Evolutionary conservation across 2,329 filamentous ascomycete genomes (phyloP).

Genomic region (Chalaropsis thielavioides): DNA sequence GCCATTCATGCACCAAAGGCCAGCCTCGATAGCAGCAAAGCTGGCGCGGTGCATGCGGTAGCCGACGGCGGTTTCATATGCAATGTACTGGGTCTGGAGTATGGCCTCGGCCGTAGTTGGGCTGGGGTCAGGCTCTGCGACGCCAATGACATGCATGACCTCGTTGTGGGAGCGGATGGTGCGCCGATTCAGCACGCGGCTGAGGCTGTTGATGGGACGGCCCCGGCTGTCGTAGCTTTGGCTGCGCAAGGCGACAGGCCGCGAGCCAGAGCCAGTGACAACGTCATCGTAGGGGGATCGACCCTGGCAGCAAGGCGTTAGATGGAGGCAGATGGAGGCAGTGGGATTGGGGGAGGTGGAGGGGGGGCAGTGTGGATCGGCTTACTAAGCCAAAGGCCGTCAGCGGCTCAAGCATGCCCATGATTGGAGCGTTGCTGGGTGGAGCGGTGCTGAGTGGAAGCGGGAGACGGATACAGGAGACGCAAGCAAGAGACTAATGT

Average conservation of each 20-base stretch:
- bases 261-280: conserved; percentile 34
- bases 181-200: conserved; percentile 40
- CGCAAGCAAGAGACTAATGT: too few species aligned
- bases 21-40: conserved; percentile 28
- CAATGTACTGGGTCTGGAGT: conserved; percentile 27
- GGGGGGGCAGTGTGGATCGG: neutral
- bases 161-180: conserved; percentile 48
- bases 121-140: conserved; percentile 42
- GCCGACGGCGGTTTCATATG: conserved; percentile 36
- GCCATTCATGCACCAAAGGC: conserved; percentile 39
- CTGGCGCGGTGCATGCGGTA: conserved; percentile 26
- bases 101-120: conserved; percentile 28
- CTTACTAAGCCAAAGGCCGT: conserved; percentile 43
- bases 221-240: conserved; percentile 43
- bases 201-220: conserved; percentile 40
- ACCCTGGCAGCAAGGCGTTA: conserved; percentile 29
- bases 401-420: conserved; percentile 42
- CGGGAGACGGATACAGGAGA: too few species aligned
- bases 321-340: neutral
- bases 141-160: conserved; percentile 48
- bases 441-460: neutral
- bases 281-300: conserved; percentile 47
- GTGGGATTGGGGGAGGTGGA: neutral
- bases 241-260: conserved; percentile 27
- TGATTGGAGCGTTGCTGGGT: conserved; percentile 22